Conservation (phyloP, 805 yeast genomes). For the Ogataea trehaloabstinens region DNA sequence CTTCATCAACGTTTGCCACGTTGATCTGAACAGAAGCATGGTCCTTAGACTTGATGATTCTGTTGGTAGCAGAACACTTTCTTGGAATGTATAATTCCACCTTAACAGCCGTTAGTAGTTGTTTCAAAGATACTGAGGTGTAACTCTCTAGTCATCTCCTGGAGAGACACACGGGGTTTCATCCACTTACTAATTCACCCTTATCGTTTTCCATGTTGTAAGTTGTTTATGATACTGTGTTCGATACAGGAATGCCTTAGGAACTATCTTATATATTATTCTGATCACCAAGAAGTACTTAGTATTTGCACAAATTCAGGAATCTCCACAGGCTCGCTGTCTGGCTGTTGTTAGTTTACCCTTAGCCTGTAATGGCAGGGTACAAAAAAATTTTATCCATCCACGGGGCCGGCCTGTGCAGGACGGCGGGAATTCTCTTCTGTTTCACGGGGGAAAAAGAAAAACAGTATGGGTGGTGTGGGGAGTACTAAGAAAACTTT, state of each 20-base stretch:
- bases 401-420: neutral
- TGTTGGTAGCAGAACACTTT: slow-evolving; percentile 99
- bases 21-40: slow-evolving; percentile 99
- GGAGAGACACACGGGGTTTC: too few species aligned
- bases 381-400: neutral
- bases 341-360: too few species aligned
- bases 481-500: slow-evolving; percentile 9
- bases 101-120: slow-evolving; percentile 42
- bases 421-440: neutral
- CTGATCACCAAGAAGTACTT: neutral
- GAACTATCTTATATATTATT: too few species aligned
- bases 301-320: neutral
- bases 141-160: too few species aligned
- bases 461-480: slow-evolving; percentile 7
- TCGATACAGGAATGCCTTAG: neutral
- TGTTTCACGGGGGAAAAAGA: neutral
- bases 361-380: slow-evolving; percentile 1
- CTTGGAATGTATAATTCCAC: slow-evolving; percentile 99
- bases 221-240: slow-evolving; percentile 11
- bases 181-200: slow-evolving; percentile 92
- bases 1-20: slow-evolving; percentile 97
- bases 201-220: slow-evolving; percentile 98
- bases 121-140: slow-evolving; percentile 1
- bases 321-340: slow-evolving; percentile 3
- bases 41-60: slow-evolving; percentile 99